Evolutionary conservation across 345 rosid species (phyloP), one percentile per base, ranked within the genome.

Genomic region (Cardamine resedifolia): DNA sequence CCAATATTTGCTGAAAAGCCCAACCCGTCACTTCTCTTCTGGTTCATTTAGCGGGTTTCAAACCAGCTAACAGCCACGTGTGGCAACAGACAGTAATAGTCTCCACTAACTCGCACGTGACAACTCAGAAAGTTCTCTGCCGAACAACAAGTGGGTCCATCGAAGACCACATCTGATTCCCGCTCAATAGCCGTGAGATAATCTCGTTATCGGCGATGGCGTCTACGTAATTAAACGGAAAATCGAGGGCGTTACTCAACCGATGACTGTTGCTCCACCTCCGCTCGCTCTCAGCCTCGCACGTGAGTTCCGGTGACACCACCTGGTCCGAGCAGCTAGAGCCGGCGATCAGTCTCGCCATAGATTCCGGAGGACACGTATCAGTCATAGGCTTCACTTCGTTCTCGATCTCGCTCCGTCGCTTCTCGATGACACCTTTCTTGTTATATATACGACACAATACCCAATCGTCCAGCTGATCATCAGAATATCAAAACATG

Each of bases 401-500:
- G 4, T 64, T 73, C 52, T 53, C 75, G 15, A 51, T 58, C 41
- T 43, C 72, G 4, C 20, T 66, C 34, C 26, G 68, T 47, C 62
- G 88, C 76, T 80, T 88, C 88, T 89, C 95, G 28, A 88, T 62
- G 3, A 75, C 4, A 21, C 98, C 97, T 74, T 91, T 94, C 83
- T 94, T 94, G 83, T 94, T 91, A 82, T 94, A 89, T 64, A 94
- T 88, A 61, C 98, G 98, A 74, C 96, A 94, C 43, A 93, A 70
- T 52, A 93, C 98, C 98, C 98, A 93, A 84, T 93, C 98, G 51
- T 93, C 98, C 33, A 94, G 81, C 98, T 94, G 12, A 2, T 30
- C 47, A 31, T n/a, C n/a, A n/a, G 21, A 16, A 16, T 30, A 27
- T 26, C 41, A 56, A 58, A 66, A 66, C 58, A 77, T 10, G 0